phyloP scores from a whole-genome alignment of 345 rosid genomes.

The Euphorbia tirucalli region DNA sequence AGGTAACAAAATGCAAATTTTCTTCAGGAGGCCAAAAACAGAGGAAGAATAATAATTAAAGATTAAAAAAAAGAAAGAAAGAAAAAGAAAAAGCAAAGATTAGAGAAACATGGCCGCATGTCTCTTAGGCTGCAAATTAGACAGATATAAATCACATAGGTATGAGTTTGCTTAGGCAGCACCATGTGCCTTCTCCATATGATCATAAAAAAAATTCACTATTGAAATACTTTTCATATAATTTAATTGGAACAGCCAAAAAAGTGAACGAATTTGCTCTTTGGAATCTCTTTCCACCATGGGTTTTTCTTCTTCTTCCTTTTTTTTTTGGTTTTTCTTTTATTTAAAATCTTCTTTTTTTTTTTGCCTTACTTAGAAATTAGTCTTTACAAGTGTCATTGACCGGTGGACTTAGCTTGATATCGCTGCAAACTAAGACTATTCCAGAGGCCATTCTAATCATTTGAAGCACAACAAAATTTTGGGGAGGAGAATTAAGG shows the following conservation, averaged over 20 bases:
- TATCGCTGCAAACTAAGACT: slow-evolving; percentile 29
- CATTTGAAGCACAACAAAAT: slow-evolving; percentile 25
- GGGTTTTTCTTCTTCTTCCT: too few species aligned
- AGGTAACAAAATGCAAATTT: slow-evolving; percentile 1
- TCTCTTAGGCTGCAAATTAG: slow-evolving; percentile 8
- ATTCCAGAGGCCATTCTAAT: slow-evolving; percentile 24
- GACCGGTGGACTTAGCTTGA: slow-evolving; percentile 31
- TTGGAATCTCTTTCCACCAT: slow-evolving; percentile 29
- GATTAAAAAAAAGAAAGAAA: not conserved
- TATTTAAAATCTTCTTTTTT: not conserved
- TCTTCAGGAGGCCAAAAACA: slow-evolving; percentile 22
- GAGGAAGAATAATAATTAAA: slow-evolving; percentile 27
- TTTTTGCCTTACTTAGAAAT: slow-evolving; percentile 9
- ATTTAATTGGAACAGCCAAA: slow-evolving; percentile 8
- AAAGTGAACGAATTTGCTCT: slow-evolving; percentile 14
- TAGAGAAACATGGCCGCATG: slow-evolving; percentile 38
- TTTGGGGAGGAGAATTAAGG: slow-evolving; percentile 13
- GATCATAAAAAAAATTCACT: slow-evolving; percentile 14
- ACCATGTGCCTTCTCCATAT: slow-evolving; percentile 37
- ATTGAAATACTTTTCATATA: slow-evolving; percentile 7
- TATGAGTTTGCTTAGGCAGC: slow-evolving; percentile 15
- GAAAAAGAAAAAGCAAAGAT: slow-evolving; percentile 24
- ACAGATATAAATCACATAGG: not conserved
- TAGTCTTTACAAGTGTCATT: slow-evolving; percentile 27
- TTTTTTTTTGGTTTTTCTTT: too few species aligned